Evolutionary conservation across 768 basidiomycete species (phyloP).

Genomic region (Lepiota brunneoincarnata): DNA sequence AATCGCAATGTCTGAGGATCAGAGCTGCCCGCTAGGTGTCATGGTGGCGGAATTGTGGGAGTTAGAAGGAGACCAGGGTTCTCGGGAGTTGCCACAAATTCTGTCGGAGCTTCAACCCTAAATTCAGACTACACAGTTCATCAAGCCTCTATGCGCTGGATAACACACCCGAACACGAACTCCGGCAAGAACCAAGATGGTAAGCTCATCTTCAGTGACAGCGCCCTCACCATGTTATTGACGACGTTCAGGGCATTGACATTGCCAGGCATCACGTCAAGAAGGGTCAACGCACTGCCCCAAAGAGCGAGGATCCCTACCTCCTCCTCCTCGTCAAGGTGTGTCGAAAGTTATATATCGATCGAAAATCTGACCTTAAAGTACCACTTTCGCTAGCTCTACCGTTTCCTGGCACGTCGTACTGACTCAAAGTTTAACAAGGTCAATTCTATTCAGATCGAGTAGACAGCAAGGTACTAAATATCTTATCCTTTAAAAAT

Average conservation of each 20-base stretch:
- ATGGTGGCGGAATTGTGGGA: not conserved
- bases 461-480: not conserved
- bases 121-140: slow-evolving; percentile 60
- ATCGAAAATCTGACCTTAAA: slow-evolving; percentile 1
- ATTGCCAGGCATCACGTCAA: slow-evolving; percentile 97
- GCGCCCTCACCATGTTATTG: slow-evolving; percentile 19
- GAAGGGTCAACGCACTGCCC: slow-evolving; percentile 92
- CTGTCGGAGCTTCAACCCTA: slow-evolving; percentile 41
- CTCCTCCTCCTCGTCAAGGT: slow-evolving; percentile 98
- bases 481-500: slow-evolving; percentile 9
- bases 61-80: not conserved
- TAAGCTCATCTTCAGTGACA: slow-evolving; percentile 53
- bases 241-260: slow-evolving; percentile 79
- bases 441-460: slow-evolving; percentile 34
- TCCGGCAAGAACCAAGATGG: slow-evolving; percentile 76
- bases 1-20: not conserved
- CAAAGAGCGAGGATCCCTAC: slow-evolving; percentile 99
- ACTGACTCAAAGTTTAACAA: slow-evolving; percentile 97
- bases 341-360: slow-evolving; percentile 17
- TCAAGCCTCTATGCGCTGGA: slow-evolving; percentile 48
- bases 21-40: not conserved
- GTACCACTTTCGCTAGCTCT: slow-evolving; percentile 58
- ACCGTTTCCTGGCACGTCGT: slow-evolving; percentile 97
- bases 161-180: slow-evolving; percentile 49
- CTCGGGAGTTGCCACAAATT: slow-evolving; percentile 5